Evolutionary conservation across 2,329 filamentous ascomycete species (phyloP), one percentile per base, ranked within the genome.

Genomic region (Penicillium aurantiogriseum): DNA sequence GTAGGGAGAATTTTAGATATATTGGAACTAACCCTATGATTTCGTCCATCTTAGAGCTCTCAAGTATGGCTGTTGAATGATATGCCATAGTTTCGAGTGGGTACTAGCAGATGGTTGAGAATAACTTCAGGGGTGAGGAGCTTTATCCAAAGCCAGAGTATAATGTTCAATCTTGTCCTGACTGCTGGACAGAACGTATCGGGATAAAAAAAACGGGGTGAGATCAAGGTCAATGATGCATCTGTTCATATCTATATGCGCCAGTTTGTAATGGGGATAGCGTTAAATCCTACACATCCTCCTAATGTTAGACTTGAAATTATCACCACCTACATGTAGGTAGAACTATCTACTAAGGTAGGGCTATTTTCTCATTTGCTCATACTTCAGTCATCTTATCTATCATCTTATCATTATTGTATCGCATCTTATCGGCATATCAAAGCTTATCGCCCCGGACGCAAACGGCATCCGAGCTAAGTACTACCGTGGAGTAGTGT

Each of bases 241-340:
- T 31, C 1, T 19, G 19, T 3, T 4, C 7, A 23, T 9, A 9
- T 31, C 4, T 46, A 15, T 21, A 9, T 27, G 1, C n/a, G 7
- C 2, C 9, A 21, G 27, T 31, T 31, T 9, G 11, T 21, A 15
- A 31, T 15, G 6, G 11, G 6, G 4, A 46, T 21, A 17, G 10
- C 10, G 1, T 8, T 9, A 5, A 8, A 31, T 21, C 0, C 10
- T 3, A 7, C 8, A 6, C 3, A n/a, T 4, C 9, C 40, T 43
- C 17, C 15, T 0, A 31, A 29, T 1, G 1, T 2, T 11, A 0
- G 10, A 1, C 10, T 19, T 29, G 1, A 6, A 2, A 31, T 15
- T 11, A 29, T 3, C 1, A 9, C 10, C 13, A 10, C 11, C 4
- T 33, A 33, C 5, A 33, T 33, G 5, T 15, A 15, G 5, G 31